Conservation (phyloP, 164 flowering plant genomes). For the Chloranthus sessilifolius region DNA sequence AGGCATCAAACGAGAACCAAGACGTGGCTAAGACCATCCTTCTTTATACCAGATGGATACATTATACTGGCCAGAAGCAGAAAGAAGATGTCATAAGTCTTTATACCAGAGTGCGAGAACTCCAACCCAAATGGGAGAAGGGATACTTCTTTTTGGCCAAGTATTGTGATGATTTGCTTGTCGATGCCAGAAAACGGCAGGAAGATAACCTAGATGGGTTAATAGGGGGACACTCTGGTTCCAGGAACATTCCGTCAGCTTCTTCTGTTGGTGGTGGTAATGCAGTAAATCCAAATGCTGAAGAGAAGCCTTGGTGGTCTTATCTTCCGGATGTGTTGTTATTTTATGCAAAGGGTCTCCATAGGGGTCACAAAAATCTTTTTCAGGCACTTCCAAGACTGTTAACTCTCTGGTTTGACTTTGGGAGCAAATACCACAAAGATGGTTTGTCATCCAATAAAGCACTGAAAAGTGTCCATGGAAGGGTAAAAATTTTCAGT, state of each 20-base stretch:
- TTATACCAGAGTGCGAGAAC: slow-evolving; percentile 81
- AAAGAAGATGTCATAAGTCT: slow-evolving; percentile 91
- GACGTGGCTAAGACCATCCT: slow-evolving; percentile 88
- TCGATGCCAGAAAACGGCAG: slow-evolving; percentile 94
- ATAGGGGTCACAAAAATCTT: slow-evolving; percentile 87
- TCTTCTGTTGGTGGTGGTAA: slow-evolving; percentile 20
- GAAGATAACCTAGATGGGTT: slow-evolving; percentile 53
- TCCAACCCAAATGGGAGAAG: slow-evolving; percentile 97
- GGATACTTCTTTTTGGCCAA: slow-evolving; percentile 91
- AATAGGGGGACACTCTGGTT: slow-evolving; percentile 11
- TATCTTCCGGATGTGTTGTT: slow-evolving; percentile 75
- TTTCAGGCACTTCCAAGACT: slow-evolving; percentile 98
- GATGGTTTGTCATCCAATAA: slow-evolving; percentile 54
- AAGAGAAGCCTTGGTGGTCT: slow-evolving; percentile 72
- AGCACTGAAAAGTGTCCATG: slow-evolving; percentile 58
- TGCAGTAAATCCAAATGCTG: slow-evolving; percentile 36
- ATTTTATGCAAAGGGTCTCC: slow-evolving; percentile 93
- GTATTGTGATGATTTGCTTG: slow-evolving; percentile 90
- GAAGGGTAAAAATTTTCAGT: slow-evolving; percentile 46
- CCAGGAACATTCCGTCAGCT: slow-evolving; percentile 32
- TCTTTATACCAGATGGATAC: slow-evolving; percentile 93
- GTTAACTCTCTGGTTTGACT: slow-evolving; percentile 98
- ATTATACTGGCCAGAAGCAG: slow-evolving; percentile 96
- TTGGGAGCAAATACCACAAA: slow-evolving; percentile 73
- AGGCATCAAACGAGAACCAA: slow-evolving; percentile 51